Evolutionary conservation across 1,284 basidiomycete species (phyloP).

Genomic region (Pseudozyma sp.): DNA sequence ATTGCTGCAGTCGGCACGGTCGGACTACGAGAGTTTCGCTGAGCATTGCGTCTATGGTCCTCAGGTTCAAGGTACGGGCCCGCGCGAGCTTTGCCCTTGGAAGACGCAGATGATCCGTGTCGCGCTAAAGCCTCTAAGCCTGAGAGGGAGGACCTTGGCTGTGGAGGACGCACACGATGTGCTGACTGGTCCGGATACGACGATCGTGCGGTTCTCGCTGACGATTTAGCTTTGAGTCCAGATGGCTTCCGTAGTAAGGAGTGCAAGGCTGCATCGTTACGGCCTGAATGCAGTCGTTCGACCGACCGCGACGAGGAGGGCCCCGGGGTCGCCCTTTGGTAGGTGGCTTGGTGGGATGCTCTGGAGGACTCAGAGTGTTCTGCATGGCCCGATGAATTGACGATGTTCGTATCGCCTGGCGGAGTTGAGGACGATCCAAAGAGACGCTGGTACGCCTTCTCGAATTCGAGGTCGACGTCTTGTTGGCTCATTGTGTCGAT

Average conservation of each 20-base stretch:
- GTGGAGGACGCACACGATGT: conserved; percentile 4
- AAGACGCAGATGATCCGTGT: conserved; percentile 3
- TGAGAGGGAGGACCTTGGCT: conserved; percentile 1
- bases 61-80: not conserved
- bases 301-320: conserved; percentile 5
- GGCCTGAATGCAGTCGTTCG: not conserved
- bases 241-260: conserved; percentile 4
- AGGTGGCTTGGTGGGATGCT: not conserved
- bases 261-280: conserved; percentile 2
- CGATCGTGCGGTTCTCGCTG: not conserved
- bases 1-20: not conserved
- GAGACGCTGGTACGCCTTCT: conserved; percentile 38
- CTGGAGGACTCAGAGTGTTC: conserved; percentile 1
- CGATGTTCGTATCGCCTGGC: not conserved
- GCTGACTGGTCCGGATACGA: not conserved
- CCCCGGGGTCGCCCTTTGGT: not conserved
- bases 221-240: not conserved
- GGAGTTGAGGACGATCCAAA: conserved; percentile 12
- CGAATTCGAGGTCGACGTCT: conserved; percentile 46
- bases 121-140: conserved; percentile 25
- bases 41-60: not conserved
- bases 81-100: conserved; percentile 36
- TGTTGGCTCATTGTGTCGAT: conserved; percentile 26
- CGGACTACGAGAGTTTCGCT: not conserved
- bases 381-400: not conserved